Evolutionary conservation across 2,329 filamentous ascomycete genomes (phyloP).

Genomic region (Botrytis fabae): DNA sequence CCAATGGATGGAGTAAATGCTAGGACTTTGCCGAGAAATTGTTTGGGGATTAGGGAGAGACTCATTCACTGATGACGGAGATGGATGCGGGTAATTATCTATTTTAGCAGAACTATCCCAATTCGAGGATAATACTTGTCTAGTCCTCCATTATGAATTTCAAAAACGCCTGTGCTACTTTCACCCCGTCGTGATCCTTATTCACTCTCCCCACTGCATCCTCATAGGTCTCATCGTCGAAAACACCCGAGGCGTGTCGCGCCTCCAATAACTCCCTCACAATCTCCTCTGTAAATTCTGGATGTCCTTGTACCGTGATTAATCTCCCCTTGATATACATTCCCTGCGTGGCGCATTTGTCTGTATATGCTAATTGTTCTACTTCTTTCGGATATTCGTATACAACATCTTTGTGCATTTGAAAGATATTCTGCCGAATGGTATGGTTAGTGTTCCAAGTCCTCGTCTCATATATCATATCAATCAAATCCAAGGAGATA

Average conservation of each 20-base stretch:
- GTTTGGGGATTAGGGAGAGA: too few species aligned
- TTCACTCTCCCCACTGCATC: constrained; percentile 67
- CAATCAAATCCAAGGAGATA: background rate
- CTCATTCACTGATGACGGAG: background rate
- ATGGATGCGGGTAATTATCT: too few species aligned
- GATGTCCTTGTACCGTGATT: constrained; percentile 82
- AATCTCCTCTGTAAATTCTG: constrained; percentile 75
- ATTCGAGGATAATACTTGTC: background rate
- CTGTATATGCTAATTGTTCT: constrained; percentile 63
- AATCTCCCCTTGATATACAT: constrained; percentile 69
- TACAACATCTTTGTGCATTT: constrained; percentile 85
- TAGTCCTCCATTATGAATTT: constrained; percentile 66
- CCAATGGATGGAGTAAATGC: background rate
- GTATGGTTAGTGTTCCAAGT: background rate
- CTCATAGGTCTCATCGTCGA: constrained; percentile 66
- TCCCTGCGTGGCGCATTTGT: constrained; percentile 71
- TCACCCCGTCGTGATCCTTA: constrained; percentile 75
- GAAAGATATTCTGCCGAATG: constrained; percentile 63
- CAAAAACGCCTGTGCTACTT: constrained; percentile 72
- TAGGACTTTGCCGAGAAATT: background rate
- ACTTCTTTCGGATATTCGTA: constrained; percentile 61
- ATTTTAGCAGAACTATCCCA: background rate
- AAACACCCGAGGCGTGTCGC: constrained; percentile 66
- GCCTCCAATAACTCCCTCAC: constrained; percentile 65
- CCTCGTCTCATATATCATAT: background rate